These are phyloP conservation scores for Sphaceloma murrayae DNA, from an alignment of 2,329 filamentous ascomycete species.

Conservation along the genomic window DNA sequence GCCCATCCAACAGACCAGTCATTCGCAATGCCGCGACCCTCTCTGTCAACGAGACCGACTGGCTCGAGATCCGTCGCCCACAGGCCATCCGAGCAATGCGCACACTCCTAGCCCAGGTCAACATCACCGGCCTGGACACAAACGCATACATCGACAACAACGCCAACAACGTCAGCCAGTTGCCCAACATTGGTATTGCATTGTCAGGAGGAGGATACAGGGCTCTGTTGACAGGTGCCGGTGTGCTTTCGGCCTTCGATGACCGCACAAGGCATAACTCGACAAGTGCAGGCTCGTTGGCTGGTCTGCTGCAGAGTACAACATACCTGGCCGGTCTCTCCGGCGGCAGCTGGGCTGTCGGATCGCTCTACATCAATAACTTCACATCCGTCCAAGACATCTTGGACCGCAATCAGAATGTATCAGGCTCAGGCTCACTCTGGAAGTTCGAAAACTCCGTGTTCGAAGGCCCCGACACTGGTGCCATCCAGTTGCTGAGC, in stretches of 20 bases:
- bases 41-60: slow-evolving; percentile 60
- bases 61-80: slow-evolving; percentile 61
- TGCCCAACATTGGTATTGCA: slow-evolving; percentile 66
- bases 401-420: slow-evolving; percentile 32
- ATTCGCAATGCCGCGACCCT: slow-evolving; percentile 56
- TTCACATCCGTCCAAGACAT: slow-evolving; percentile 59
- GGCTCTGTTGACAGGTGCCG: slow-evolving; percentile 75
- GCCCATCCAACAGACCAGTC: slow-evolving; percentile 58
- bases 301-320: slow-evolving; percentile 68
- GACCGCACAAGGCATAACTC: slow-evolving; percentile 52
- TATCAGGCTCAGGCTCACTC: slow-evolving; percentile 36
- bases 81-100: slow-evolving; percentile 68
- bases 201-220: slow-evolving; percentile 78
- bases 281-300: slow-evolving; percentile 57
- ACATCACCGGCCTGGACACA: slow-evolving; percentile 72
- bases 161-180: slow-evolving; percentile 44
- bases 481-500: slow-evolving; percentile 44
- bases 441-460: slow-evolving; percentile 58
- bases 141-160: slow-evolving; percentile 56
- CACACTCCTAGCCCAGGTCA: slow-evolving; percentile 59
- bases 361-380: slow-evolving; percentile 69
- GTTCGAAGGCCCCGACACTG: slow-evolving; percentile 46
- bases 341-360: slow-evolving; percentile 75
- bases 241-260: slow-evolving; percentile 71
- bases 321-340: slow-evolving; percentile 76